These are phyloP conservation scores for Chloranthus sessilifolius DNA, from an alignment of 164 flowering plant genomes.

Conservation along the genomic window DNA sequence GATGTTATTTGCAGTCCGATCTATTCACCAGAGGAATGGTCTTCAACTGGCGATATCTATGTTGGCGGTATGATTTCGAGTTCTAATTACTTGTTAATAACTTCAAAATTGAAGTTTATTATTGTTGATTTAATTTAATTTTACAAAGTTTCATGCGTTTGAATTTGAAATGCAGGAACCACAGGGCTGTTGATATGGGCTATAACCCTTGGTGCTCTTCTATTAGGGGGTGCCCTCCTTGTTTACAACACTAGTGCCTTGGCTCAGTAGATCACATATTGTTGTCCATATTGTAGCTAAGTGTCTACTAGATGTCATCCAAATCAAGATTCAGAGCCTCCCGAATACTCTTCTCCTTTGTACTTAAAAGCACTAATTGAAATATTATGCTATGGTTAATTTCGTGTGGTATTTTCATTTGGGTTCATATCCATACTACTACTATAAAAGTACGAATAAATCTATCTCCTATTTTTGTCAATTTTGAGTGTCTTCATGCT, in stretches of 20 bases:
- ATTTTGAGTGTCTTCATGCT: too few relatives aligned
- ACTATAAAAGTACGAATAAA: too few relatives aligned
- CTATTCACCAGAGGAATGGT: slow-evolving; percentile 69
- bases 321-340: too few relatives aligned
- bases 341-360: too few relatives aligned
- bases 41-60: slow-evolving; percentile 80
- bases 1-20: slow-evolving; percentile 73
- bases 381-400: too few relatives aligned
- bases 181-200: slow-evolving; percentile 93
- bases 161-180: slow-evolving; percentile 40
- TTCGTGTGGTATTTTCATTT: too few relatives aligned
- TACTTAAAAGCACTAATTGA: too few relatives aligned
- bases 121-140: too few relatives aligned
- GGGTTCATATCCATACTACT: too few relatives aligned
- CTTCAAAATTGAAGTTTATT: background rate
- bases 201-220: slow-evolving; percentile 65
- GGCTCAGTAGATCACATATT: slow-evolving; percentile 40
- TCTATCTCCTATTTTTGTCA: too few relatives aligned
- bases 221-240: slow-evolving; percentile 90
- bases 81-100: background rate
- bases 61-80: slow-evolving; percentile 58
- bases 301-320: too few relatives aligned
- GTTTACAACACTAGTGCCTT: slow-evolving; percentile 98
- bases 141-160: background rate
- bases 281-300: too few relatives aligned